Evolutionary conservation across 495 filamentous ascomycete species (phyloP).

Genomic region (Chaetomium fimeti): DNA sequence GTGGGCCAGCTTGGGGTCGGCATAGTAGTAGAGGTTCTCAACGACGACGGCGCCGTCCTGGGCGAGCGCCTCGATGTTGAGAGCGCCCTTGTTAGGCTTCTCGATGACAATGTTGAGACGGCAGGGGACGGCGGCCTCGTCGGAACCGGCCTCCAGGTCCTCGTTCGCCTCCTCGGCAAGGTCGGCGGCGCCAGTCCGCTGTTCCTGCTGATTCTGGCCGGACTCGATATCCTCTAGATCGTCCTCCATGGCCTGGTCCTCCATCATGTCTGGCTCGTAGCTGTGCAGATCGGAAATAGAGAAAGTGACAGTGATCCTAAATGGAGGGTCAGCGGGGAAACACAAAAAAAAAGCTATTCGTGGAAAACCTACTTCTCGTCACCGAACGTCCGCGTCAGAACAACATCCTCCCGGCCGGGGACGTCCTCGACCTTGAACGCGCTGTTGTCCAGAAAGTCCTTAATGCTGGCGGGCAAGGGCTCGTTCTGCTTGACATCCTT

Average conservation of each 20-base stretch:
- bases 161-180: conserved; percentile 48
- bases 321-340: conserved; percentile 22
- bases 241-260: conserved; percentile 66
- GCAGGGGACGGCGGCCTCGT: conserved; percentile 68
- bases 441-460: conserved; percentile 71
- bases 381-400: conserved; percentile 76
- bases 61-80: conserved; percentile 81
- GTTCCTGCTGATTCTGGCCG: conserved; percentile 19
- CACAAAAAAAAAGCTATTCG: neutral
- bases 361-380: conserved; percentile 71
- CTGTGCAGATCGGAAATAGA: conserved; percentile 87
- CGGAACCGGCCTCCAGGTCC: conserved; percentile 45
- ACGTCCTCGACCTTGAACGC: conserved; percentile 73
- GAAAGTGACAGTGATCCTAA: conserved; percentile 85
- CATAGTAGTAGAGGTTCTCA: conserved; percentile 87
- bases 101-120: conserved; percentile 84
- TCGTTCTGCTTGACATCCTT: conserved; percentile 56
- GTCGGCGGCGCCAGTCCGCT: conserved; percentile 43
- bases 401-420: conserved; percentile 81
- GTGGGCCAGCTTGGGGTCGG: conserved; percentile 66
- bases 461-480: conserved; percentile 59
- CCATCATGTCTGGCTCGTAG: conserved; percentile 52
- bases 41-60: conserved; percentile 86
- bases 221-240: conserved; percentile 55
- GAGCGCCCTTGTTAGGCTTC: conserved; percentile 74